Evolutionary conservation across 225 moss, liverwort and hornwort species (phyloP).

Genomic region (Ulota crispa): DNA sequence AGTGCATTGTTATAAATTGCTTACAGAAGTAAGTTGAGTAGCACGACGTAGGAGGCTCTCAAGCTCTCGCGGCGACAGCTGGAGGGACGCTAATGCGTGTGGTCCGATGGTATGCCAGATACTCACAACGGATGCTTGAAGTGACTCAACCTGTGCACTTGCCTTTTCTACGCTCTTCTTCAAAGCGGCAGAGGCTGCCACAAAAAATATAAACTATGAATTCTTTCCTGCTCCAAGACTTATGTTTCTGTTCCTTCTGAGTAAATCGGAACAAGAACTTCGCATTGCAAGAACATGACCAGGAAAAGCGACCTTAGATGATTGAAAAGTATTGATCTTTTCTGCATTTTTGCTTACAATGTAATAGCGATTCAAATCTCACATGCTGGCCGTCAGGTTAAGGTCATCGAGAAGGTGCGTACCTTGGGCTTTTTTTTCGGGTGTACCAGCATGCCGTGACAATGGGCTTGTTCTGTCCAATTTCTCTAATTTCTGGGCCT

Average conservation of each 20-base stretch:
- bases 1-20: neutral
- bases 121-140: slow-evolving; percentile 75
- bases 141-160: slow-evolving; percentile 58
- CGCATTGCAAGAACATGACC: neutral
- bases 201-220: neutral
- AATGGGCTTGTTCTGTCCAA: slow-evolving; percentile 42
- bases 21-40: slow-evolving; percentile 44
- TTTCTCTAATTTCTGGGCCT: slow-evolving; percentile 65
- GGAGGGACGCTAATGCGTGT: slow-evolving; percentile 70
- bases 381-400: slow-evolving; percentile 5
- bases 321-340: neutral
- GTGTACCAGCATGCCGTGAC: slow-evolving; percentile 28
- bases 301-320: neutral
- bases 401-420: slow-evolving; percentile 2
- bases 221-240: neutral
- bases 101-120: slow-evolving; percentile 84
- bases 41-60: slow-evolving; percentile 79
- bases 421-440: slow-evolving; percentile 58
- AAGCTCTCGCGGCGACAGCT: slow-evolving; percentile 71
- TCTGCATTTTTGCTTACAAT: neutral
- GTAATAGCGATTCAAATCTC: neutral
- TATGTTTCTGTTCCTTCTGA: neutral
- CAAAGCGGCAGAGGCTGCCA: slow-evolving; percentile 65
- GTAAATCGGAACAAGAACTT: neutral
- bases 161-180: slow-evolving; percentile 69